Percentiles rank a stretch among this genome's conserved stretches.
phyloP scores from a whole-genome alignment of 257 asterid species.

The Ajuga chamaepitys region DNA sequence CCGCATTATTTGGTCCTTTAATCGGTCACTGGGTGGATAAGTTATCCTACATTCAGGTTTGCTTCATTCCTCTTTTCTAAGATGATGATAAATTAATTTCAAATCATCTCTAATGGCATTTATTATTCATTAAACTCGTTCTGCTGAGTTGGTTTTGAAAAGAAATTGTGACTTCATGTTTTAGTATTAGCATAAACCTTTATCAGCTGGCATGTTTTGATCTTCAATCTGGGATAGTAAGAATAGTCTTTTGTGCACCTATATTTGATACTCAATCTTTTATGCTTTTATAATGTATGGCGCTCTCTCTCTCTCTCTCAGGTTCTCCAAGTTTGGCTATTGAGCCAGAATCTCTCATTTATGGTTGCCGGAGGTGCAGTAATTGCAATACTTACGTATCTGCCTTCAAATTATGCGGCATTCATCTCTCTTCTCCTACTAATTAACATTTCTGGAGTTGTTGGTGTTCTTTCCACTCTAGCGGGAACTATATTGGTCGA shows the following conservation, averaged over 20 bases:
- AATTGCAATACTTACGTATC: conserved; percentile 43
- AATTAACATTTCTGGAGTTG: conserved; percentile 71
- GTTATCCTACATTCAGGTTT: conserved; percentile 54
- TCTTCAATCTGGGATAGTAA: not conserved
- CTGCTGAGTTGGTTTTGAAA: not conserved
- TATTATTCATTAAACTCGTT: not conserved
- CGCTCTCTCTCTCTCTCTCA: too few relatives aligned
- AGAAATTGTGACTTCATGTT: not conserved
- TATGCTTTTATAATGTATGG: too few relatives aligned
- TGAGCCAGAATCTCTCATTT: conserved; percentile 69
- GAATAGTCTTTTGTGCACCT: not conserved
- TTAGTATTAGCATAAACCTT: not conserved
- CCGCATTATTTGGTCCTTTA: conserved; percentile 64
- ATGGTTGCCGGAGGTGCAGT: conserved; percentile 79
- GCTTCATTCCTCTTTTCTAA: conserved; percentile 5
- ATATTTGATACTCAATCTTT: not conserved
- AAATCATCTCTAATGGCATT: not conserved
- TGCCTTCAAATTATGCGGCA: conserved; percentile 26
- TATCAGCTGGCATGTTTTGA: not conserved
- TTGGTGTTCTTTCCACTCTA: conserved; percentile 76
- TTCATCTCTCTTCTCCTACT: conserved; percentile 44
- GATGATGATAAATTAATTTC: not conserved
- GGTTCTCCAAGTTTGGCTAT: conserved; percentile 67
- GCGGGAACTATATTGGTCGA: conserved; percentile 89
- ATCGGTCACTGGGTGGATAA: conserved; percentile 69